These are phyloP conservation scores for Trametes sp. DNA, from an alignment of 1,284 basidiomycete species.

Conservation along the genomic window DNA sequence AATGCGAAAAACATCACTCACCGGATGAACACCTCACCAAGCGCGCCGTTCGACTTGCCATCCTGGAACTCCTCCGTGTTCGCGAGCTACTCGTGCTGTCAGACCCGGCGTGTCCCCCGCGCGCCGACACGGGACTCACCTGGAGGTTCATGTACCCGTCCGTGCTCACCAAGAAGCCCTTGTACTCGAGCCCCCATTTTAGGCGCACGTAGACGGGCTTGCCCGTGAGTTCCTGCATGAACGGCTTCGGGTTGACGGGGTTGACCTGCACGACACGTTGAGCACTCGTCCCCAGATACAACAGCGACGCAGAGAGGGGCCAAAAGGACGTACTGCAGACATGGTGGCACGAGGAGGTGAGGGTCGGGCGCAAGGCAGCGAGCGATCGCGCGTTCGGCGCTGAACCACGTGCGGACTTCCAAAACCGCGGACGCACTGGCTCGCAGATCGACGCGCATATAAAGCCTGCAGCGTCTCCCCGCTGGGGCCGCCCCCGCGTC, in stretches of 20 bases:
- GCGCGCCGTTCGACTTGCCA: slow-evolving; percentile 92
- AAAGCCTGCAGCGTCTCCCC: slow-evolving; percentile 32
- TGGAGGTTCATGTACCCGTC: slow-evolving; percentile 99
- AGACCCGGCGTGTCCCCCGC: neutral
- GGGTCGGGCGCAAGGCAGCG: slow-evolving; percentile 38
- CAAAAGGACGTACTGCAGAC: slow-evolving; percentile 53
- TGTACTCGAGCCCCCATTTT: slow-evolving; percentile 99
- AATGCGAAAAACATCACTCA: slow-evolving; percentile 46
- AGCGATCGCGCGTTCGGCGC: slow-evolving; percentile 20
- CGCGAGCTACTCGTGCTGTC: slow-evolving; percentile 70
- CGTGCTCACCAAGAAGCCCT: slow-evolving; percentile 97
- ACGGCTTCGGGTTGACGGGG: slow-evolving; percentile 98
- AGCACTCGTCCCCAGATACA: slow-evolving; percentile 24
- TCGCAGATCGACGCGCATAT: slow-evolving; percentile 33
- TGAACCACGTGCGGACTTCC: slow-evolving; percentile 64
- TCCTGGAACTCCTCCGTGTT: slow-evolving; percentile 99
- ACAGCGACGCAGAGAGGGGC: neutral
- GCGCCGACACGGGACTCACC: slow-evolving; percentile 55
- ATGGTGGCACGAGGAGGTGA: slow-evolving; percentile 52
- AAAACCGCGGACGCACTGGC: slow-evolving; percentile 44
- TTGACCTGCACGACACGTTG: slow-evolving; percentile 62
- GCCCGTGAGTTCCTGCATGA: slow-evolving; percentile 97
- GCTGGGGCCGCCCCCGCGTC: slow-evolving; percentile 22
- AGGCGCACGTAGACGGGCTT: slow-evolving; percentile 95
- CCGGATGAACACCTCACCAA: slow-evolving; percentile 99